Conservation (phyloP, 129 eudicot genomes). For the Chrysanthemum lavandulifolium region DNA sequence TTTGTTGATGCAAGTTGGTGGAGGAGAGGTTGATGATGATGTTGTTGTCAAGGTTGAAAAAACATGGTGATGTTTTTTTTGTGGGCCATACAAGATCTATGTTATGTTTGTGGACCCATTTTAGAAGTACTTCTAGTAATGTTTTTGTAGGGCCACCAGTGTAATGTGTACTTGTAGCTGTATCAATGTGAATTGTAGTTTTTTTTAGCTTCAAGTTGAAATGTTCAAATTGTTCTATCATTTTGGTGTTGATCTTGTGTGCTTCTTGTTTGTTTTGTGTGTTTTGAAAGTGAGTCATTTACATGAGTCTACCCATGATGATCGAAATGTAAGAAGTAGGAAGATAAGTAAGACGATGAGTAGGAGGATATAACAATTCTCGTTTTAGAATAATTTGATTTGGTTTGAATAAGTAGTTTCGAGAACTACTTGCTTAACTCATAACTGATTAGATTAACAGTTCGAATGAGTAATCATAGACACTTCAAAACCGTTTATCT, state of each 20-base stretch:
- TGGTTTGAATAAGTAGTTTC: no score
- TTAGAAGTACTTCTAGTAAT: neutral
- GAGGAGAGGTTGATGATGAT: neutral
- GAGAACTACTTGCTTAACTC: no score
- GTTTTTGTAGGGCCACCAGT: slow-evolving; percentile 27
- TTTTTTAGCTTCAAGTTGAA: no score
- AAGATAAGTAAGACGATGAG: no score
- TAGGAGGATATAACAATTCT: no score
- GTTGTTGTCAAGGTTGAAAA: slow-evolving; percentile 21
- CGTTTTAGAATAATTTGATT: no score
- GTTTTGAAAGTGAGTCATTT: no score
- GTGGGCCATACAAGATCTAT: slow-evolving; percentile 21
- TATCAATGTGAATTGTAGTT: slow-evolving; percentile 14
- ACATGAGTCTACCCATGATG: no score
- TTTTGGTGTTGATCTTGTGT: neutral
- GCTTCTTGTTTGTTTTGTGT: neutral
- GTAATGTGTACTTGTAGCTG: slow-evolving; percentile 1
- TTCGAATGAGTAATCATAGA: no score
- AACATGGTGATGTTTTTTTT: slow-evolving; percentile 5
- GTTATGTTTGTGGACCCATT: slow-evolving; percentile 19
- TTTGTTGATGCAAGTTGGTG: slow-evolving; percentile 44
- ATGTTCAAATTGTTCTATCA: neutral
- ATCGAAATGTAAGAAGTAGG: no score
- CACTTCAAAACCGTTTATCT: no score
- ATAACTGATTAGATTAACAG: no score